Evolutionary conservation across 495 filamentous ascomycete species (phyloP), one percentile per base, ranked within the genome.

Genomic region (Daldinia decipiens): DNA sequence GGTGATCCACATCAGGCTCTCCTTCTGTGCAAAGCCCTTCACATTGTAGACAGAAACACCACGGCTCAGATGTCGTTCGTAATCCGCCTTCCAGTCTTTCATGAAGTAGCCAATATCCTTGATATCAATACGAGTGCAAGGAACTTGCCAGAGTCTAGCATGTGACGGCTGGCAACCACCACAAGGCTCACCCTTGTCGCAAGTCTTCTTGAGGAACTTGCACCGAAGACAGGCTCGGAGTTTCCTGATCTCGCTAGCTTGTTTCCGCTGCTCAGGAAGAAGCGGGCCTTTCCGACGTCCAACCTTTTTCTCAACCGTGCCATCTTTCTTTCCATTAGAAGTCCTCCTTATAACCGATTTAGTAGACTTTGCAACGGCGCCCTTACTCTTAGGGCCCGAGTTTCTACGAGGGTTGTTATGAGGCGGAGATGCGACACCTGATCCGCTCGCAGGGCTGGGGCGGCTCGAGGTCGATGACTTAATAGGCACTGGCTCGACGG

Each of bases 141-240:
- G 94, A 24, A 97, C 94, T 78, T 97, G 93, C 94, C 94, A 97
- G 45, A 97, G 83, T 61, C 94, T 89, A 52, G 94, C 93, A 76
- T 97, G 94, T 5, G 93, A 93, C 15, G 94, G 94, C 79, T 95
- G 91, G 83, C 94, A 97, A 19, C 94, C 94, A 74, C 88, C 90
- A 79, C 94, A 97, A 40, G 94, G 93, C 79, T 97, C 93, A 60
- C 94, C 94, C 81, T 93, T 96, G 79, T 97, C 94, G 76, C 94
- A 97, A 59, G 93, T 97, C 87, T 97, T 97, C 87, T 97, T 97
- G 72, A 97, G 84, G 81, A 97, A 97, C 80, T 97, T 97, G 87
- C 94, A 97, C n/a, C 94, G 89, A 53, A 97, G 84, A 78, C 94
- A 97, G 34, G 94, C 94, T 67, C 93, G 87, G 71, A 97, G 83